A percentile compares a stretch with the other conserved stretches of the same genome.
Evolutionary conservation across 805 yeast genomes (phyloP).

Genomic region (Nakazawaea sp.): DNA sequence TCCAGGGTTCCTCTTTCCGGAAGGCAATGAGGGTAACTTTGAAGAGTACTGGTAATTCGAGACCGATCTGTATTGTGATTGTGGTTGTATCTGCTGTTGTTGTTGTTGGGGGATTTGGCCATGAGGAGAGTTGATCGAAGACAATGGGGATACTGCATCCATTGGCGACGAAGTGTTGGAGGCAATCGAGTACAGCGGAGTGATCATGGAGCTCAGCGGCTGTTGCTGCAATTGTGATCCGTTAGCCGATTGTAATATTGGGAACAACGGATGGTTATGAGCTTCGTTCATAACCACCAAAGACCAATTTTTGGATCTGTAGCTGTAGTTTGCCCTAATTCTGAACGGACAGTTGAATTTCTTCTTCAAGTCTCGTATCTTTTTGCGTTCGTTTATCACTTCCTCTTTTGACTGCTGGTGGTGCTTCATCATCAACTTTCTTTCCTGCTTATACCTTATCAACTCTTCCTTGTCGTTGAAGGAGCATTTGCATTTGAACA

Average conservation of each 20-base stretch:
- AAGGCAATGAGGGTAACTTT: slow-evolving; percentile 8
- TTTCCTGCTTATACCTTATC: slow-evolving; percentile 10
- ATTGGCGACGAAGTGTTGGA: not conserved
- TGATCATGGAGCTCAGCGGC: not conserved
- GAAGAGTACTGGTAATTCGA: slow-evolving; percentile 6
- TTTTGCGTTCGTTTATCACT: slow-evolving; percentile 17
- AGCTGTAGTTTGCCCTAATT: slow-evolving; percentile 54
- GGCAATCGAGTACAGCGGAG: not conserved
- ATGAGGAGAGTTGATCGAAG: not conserved
- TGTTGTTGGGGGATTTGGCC: not conserved
- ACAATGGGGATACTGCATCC: not conserved
- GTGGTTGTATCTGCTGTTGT: no score
- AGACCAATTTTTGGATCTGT: slow-evolving; percentile 48
- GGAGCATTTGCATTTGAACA: slow-evolving; percentile 51
- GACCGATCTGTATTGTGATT: no score
- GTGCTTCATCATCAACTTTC: slow-evolving; percentile 13
- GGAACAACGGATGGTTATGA: slow-evolving; percentile 47
- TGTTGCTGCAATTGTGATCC: not conserved
- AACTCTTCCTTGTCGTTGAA: slow-evolving; percentile 16
- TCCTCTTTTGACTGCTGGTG: slow-evolving; percentile 20
- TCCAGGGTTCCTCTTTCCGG: not conserved
- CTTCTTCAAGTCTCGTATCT: slow-evolving; percentile 12
- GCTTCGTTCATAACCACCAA: slow-evolving; percentile 52
- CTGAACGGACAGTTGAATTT: slow-evolving; percentile 52
- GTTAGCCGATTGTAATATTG: slow-evolving; percentile 5